phyloP scores from a whole-genome alignment of 2,329 filamentous ascomycete species.

The Colletotrichum sp. region DNA sequence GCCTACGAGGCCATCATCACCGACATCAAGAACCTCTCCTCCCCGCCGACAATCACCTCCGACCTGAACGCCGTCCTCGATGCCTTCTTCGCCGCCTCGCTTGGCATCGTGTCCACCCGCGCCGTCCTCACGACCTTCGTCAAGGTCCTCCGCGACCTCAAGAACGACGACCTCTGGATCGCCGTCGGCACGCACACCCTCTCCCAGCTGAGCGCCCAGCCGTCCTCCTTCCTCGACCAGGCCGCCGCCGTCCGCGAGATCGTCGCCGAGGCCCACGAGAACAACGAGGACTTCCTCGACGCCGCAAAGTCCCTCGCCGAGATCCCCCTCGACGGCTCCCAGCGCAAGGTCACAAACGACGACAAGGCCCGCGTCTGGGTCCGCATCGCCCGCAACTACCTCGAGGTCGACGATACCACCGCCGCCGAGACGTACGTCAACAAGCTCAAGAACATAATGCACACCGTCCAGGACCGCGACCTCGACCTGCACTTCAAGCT shows the following conservation, averaged over 20 bases:
- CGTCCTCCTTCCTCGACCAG: constrained; percentile 80
- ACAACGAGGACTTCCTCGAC: constrained; percentile 77
- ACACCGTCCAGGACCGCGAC: constrained; percentile 75
- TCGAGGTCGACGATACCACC: constrained; percentile 92
- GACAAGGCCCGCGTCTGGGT: constrained; percentile 89
- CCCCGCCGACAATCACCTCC: constrained; percentile 41
- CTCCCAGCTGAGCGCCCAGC: constrained; percentile 63
- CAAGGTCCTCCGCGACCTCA: constrained; percentile 63
- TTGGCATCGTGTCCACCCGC: constrained; percentile 79
- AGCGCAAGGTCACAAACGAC: constrained; percentile 81
- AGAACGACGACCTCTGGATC: constrained; percentile 71
- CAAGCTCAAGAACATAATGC: constrained; percentile 92
- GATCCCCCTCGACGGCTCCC: constrained; percentile 88
- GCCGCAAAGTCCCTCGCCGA: constrained; percentile 81
- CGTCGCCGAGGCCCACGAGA: constrained; percentile 83
- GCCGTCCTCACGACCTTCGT: constrained; percentile 73
- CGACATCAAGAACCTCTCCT: constrained; percentile 45
- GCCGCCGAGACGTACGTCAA: constrained; percentile 88
- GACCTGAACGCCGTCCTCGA: constrained; percentile 74
- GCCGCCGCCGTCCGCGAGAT: constrained; percentile 79
- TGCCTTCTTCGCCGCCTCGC: constrained; percentile 69
- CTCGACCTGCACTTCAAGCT: constrained; percentile 86
- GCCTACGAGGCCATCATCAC: constrained; percentile 52
- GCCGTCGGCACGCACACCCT: constrained; percentile 79
- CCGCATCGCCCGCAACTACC: constrained; percentile 90